A percentile compares a stretch with the other conserved stretches of the same genome.
phyloP scores from a whole-genome alignment of 306 rosid genomes.

The Pueraria montana region DNA sequence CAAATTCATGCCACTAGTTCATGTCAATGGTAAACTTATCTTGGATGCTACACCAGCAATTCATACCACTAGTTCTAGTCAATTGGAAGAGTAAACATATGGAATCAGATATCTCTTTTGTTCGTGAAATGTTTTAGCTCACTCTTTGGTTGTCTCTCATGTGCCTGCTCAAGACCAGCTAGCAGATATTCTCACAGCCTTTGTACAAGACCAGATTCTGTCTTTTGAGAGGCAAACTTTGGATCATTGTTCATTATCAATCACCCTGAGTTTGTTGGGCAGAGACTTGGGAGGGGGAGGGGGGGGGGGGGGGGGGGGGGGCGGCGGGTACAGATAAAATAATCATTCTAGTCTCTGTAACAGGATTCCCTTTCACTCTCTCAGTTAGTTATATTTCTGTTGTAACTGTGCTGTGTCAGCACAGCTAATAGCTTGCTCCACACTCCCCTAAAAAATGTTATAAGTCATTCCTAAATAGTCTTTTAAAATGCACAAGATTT shows the following conservation, averaged over 20 bases:
- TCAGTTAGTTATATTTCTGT: background rate
- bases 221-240: background rate
- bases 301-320: no score
- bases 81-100: background rate
- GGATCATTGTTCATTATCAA: background rate
- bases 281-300: no score
- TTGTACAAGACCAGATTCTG: background rate
- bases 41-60: background rate
- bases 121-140: background rate
- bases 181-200: background rate
- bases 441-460: background rate
- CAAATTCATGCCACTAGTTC: background rate
- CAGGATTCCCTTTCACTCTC: background rate
- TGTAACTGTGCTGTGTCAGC: background rate
- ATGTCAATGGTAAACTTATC: background rate
- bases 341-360: background rate
- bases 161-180: background rate
- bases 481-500: background rate
- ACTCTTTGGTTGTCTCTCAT: background rate
- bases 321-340: no score
- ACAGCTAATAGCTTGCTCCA: conserved; percentile 1
- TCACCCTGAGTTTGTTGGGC: background rate
- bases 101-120: background rate
- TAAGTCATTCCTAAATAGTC: background rate
- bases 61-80: no score